Evolutionary conservation across 169 alveolate species (phyloP), one percentile per base, ranked within the genome.

Genomic region (Plasmodium inui): DNA sequence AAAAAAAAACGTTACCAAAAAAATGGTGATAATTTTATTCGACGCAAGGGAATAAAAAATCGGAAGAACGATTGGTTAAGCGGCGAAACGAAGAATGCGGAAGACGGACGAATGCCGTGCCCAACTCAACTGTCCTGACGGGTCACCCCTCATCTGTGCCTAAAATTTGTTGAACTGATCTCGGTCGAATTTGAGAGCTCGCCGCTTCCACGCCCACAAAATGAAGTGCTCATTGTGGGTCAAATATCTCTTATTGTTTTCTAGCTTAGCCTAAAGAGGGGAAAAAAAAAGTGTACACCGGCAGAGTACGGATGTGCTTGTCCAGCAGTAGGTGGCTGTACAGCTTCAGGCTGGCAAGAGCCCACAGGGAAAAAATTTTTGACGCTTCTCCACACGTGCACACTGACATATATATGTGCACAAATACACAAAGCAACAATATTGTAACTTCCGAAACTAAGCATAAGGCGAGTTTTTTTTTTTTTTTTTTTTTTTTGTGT

Each of bases 131-230:
- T n/a, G 6, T 17, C 28, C 26, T 73, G 14, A 30, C 26, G 55
- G 12, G 28, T 30, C 44, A 7, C 32, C 71, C 32, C 50, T 14
- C 10, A n/a, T 0, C n/a, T 61, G 34, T 17, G 34, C 19, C 19
- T 79, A 78, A 79, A 39, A 89, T 89, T 78, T 89, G 34, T 79
- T 61, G 28, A 89, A 39, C 82, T 89, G 94, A 44, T 89, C 90
- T 17, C 82, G 79, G 41, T 89, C 94, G 53, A 26, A 78, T 32
- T 67, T 78, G 79, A 89, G 74, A 67, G 83, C 90, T 61, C 76
- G 39, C 72, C 94, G 81, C 82, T 89, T 89, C 94, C 94, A 89
- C 41, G 94, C 94, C 94, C 94, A 89, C 72, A 89, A 80, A 57
- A 89, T 89, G 71, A 89, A 89, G 28, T 80, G 14, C 34, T 89